Conservation (phyloP, 169 alveolate species). For the Eimeria praecox region DNA sequence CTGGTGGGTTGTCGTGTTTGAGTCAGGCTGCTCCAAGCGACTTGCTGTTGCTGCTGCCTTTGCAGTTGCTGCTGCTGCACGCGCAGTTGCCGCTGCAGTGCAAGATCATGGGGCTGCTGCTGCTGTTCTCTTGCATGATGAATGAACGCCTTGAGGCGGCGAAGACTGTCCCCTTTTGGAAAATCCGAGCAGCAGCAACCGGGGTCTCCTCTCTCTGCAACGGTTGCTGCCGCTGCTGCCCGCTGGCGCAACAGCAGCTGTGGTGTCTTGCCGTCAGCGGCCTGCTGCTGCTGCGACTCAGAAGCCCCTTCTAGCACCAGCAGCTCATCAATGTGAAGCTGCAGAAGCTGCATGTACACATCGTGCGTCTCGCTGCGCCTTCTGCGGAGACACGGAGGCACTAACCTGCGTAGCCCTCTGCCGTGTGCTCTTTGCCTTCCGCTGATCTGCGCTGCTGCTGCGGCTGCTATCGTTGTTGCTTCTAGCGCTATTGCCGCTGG, state of each 20-base stretch:
- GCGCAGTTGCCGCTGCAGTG: conserved; percentile 44
- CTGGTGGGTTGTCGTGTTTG: not conserved
- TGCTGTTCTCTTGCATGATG: conserved; percentile 59
- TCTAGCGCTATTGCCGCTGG: conserved; percentile 39
- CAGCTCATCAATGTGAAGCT: conserved; percentile 42
- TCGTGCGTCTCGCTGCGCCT: conserved; percentile 62
- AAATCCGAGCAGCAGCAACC: conserved; percentile 30
- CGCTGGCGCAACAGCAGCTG: conserved; percentile 63
- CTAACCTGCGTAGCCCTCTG: not conserved
- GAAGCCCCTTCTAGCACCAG: conserved; percentile 39
- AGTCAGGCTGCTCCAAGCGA: not conserved
- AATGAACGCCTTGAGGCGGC: conserved; percentile 51
- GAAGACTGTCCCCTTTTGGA: conserved; percentile 31
- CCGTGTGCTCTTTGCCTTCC: conserved; percentile 24
- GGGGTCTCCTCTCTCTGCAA: not conserved
- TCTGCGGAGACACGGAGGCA: conserved; percentile 9
- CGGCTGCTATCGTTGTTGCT: conserved; percentile 27
- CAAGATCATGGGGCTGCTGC: conserved; percentile 46
- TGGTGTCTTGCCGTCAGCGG: conserved; percentile 22
- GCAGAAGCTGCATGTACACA: conserved; percentile 65
- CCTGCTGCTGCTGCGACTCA: not conserved
- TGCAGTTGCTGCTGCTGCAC: conserved; percentile 26
- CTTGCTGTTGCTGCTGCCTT: conserved; percentile 41
- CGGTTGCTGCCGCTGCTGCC: conserved; percentile 76
- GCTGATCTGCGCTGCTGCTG: not conserved